Base-by-base conservation (phyloP, 2,329 filamentous ascomycete genomes). In the Fusarium praegraminearum region DNA sequence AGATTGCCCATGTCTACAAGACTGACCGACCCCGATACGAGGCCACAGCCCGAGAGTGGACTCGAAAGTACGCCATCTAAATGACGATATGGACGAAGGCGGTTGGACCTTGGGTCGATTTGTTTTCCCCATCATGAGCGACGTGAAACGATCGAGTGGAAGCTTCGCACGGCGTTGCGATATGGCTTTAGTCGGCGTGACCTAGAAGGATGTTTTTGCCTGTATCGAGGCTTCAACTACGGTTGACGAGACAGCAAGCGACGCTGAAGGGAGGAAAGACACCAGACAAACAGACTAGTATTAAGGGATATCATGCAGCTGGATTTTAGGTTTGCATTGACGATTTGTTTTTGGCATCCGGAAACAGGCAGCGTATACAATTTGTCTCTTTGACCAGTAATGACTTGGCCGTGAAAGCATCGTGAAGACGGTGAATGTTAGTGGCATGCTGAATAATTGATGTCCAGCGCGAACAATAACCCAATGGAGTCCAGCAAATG, bases 1-100 rank as follows among this genome's bases (percentile, higher is more conserved):
- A 99, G 86, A 99, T 99, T 78, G 96, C 96, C 77, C 96, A 99
- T 80, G 94, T 98, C 80, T 99, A 99, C 92, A 99, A 99, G 91
- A 98, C 95, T 73, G 96, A 99, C 83, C 92, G 94, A 76, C 90
- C 93, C 76, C 89, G 94, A 82, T 99, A 99, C 83, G 96, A 99
- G 85, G 93, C 93, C 73, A 98, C 94, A 62, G 96, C 96, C 67
- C 88, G 95, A 76, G 96, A 99, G 85, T 99, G 96, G 96, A 99
- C 96, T 77, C 90, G 95, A 82, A 99, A 99, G 88, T 98, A 98
- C 81, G 96, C 96, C 79, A 96, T 98, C 83, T 98, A 87, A 76
- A 67, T 49, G 65, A 52, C 53, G 58, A 61, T 40, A 46, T 61
- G 50, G 57, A 57, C 54, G 65, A 71, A 53, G 66, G 66, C 58